Base-by-base conservation (phyloP, 164 flowering plant species). In the Houttuynia cordata region DNA sequence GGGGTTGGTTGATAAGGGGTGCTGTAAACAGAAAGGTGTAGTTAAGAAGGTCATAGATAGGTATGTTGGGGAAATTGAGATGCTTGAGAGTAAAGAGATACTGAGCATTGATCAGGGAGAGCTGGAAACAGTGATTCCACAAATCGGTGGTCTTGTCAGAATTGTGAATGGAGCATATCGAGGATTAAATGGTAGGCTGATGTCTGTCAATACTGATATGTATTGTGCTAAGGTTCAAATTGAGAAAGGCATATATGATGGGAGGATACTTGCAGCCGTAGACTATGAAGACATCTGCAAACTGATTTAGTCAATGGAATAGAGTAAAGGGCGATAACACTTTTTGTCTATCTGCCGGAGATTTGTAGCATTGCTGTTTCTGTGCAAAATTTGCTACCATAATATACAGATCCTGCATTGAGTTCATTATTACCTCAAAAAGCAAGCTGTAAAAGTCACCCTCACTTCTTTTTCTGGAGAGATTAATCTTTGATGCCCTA, bases 111-210 rank as follows among this genome's bases (percentile, higher is more conserved):
- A 88, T 77, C 97, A 88, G 62, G 84, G 76, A 37, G 97, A 91
- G 80, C 83, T 91, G 2, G 96, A 91, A 74, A 88, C 97, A 0
- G 96, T 91, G 67, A 78, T 91, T 73, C 97, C 97, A 0, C 94
- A 88, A 42, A 84, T 88, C 45, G 97, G 94, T 12, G 82, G 91
- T 19, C 71, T 81, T 45, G 83, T 91, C 42, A 81, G 68, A 77
- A 82, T 88, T 20, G 96, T 91, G 47, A 91, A 91, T 74, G 96
- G 97, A 40, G 97, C 97, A 19, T 91, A 91, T 63, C 82, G 90
- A n/a, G 97, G 94, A 49, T 82, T 85, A 24, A 77, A 62, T 69
- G 97, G 87, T 0, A 83, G 76, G 76, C 63, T 88, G 68, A 54
- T 86, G 37, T 73, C 83, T 0, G 84, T 91, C 18, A 74, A 91